Percentiles rank a stretch among this genome's conserved stretches.
Conservation (phyloP, 306 rosid genomes). For the Citrullus colocynthis region DNA sequence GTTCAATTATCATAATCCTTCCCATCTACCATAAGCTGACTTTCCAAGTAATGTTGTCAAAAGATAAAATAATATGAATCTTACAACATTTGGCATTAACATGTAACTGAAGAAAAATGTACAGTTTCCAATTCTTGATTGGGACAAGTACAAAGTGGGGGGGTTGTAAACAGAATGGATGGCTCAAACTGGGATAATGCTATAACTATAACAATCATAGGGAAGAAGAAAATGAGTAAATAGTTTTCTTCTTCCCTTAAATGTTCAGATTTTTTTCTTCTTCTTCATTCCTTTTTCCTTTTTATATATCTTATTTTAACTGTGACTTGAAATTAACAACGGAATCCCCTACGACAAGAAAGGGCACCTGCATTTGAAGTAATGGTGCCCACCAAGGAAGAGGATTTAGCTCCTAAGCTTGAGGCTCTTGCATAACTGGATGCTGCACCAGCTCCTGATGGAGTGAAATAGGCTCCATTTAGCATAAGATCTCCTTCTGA, state of each 20-base stretch:
- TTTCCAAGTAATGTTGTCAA: not conserved
- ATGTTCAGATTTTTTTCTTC: slow-evolving; percentile 9
- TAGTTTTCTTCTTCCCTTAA: slow-evolving; percentile 30
- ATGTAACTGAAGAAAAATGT: slow-evolving; percentile 27
- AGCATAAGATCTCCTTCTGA: slow-evolving; percentile 89
- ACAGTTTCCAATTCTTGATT: slow-evolving; percentile 44
- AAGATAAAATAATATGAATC: not conserved
- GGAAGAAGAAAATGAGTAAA: slow-evolving; percentile 38
- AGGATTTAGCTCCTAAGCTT: slow-evolving; percentile 92
- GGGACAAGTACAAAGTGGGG: slow-evolving; percentile 31
- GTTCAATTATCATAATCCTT: not conserved
- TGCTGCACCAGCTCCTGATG: slow-evolving; percentile 75
- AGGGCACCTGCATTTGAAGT: slow-evolving; percentile 76
- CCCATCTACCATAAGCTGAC: not conserved
- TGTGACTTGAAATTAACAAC: slow-evolving; percentile 38
- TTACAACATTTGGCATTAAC: slow-evolving; percentile 13
- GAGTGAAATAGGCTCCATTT: slow-evolving; percentile 78
- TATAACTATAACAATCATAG: slow-evolving; percentile 31
- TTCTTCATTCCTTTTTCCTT: not conserved
- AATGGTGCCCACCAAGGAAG: slow-evolving; percentile 61
- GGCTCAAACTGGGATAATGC: slow-evolving; percentile 36
- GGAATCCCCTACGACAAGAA: slow-evolving; percentile 43
- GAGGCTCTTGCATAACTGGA: slow-evolving; percentile 96
- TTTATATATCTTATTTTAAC: not conserved
- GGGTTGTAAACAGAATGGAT: slow-evolving; percentile 21